Base-by-base conservation (phyloP, 805 yeast species). In the Candida suzukii region DNA sequence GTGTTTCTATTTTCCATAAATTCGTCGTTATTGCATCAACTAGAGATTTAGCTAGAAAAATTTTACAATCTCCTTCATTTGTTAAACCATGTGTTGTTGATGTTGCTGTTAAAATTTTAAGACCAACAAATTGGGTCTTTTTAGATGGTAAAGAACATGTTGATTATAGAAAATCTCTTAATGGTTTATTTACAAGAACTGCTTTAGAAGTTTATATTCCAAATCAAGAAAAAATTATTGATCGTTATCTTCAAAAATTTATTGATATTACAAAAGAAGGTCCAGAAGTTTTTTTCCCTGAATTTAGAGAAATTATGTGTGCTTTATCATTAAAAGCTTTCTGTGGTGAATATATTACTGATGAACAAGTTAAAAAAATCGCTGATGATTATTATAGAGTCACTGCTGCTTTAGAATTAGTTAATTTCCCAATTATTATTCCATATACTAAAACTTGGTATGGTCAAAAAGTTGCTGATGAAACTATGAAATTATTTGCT, bases 391-490 rank as follows among this genome's bases (percentile, higher is more conserved):
- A 90, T 66, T 93, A 80, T 66, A 70, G 77, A 49, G 85, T 93
- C 50, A 93, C 99, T 13, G 95, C 95, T 45, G 99, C 99, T 22
- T 74, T 93, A 58, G 99, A 93, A 68, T 76, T 93, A 51, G 99
- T 93, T 47, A 93, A 93, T 71, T 93, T 93, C 79, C 99, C 99
- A 47, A 86, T 93, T 54, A 91, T 93, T 49, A 63, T 93, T 38
- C 99, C 99, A 25, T 93, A 74, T 73, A 88, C 99, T 46, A 93
- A 91, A 70, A 83, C 99, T 28, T 93, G 99, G 99, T 87, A 90
- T 65, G 99, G 99, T 51, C 83, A 86, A 70, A 79, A 74, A 59
- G 84, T 90, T 56, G 95, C 97, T 43, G 95, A 93, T 61, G 78
- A 82, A 72, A 87, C 96, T 16, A 91, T 93, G 97, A 82, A 78